These are phyloP conservation scores for Fusarium brachygibbosum DNA, from an alignment of 2,329 filamentous ascomycete species.

Conservation along the genomic window DNA sequence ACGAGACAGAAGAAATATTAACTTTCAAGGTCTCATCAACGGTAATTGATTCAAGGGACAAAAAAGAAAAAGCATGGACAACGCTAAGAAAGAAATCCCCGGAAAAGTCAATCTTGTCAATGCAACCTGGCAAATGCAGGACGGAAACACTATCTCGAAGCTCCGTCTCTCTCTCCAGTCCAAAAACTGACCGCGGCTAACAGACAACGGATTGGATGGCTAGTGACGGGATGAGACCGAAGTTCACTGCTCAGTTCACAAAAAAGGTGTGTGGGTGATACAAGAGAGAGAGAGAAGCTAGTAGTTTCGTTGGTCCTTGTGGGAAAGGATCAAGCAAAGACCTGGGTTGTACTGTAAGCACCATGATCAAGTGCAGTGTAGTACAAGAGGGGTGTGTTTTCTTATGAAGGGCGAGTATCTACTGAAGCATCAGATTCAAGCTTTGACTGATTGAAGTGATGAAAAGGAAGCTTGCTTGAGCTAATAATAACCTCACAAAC, in stretches of 20 bases:
- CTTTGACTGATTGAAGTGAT: neutral
- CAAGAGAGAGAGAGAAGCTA: too few species aligned
- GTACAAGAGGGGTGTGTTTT: neutral
- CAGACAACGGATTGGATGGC: conserved; percentile 19
- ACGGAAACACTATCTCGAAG: conserved; percentile 7
- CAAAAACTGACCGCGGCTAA: conserved; percentile 28
- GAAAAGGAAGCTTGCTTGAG: neutral
- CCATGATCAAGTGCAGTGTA: neutral
- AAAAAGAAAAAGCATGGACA: conserved; percentile 10
- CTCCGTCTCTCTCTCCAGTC: neutral
- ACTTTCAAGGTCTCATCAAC: neutral
- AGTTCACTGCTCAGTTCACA: neutral
- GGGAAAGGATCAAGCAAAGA: too few species aligned
- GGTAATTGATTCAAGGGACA: neutral
- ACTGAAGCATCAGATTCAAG: too few species aligned
- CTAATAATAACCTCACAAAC: neutral
- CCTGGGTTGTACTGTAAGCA: neutral
- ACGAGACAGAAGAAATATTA: neutral
- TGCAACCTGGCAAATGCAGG: conserved; percentile 28
- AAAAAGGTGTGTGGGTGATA: too few species aligned
- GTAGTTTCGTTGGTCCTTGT: too few species aligned
- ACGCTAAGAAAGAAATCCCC: conserved; percentile 39
- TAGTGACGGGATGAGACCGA: conserved; percentile 29
- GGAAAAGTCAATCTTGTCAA: conserved; percentile 25
- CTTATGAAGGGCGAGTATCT: too few species aligned